These are phyloP conservation scores for Auricularia sp. DNA, from an alignment of 768 basidiomycete genomes.

Conservation along the genomic window DNA sequence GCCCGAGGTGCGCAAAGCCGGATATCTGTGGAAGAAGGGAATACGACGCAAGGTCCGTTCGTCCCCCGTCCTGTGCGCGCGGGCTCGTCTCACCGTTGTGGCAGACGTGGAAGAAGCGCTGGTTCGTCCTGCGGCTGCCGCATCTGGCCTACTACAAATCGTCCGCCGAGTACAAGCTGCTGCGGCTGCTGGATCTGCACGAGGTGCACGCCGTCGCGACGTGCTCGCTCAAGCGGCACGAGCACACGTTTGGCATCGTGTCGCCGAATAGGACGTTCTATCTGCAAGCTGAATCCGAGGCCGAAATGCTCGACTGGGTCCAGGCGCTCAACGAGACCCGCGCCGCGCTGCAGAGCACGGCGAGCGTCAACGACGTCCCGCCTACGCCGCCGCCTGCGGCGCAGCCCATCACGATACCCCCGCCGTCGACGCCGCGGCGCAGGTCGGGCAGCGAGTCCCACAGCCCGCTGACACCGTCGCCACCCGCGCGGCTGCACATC, in stretches of 20 bases:
- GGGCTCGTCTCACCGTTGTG: conserved; percentile 2
- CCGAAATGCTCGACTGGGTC: conserved; percentile 81
- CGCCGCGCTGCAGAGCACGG: conserved; percentile 50
- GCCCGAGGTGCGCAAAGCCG: conserved; percentile 58
- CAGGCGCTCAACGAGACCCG: conserved; percentile 68
- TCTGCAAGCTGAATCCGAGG: conserved; percentile 62
- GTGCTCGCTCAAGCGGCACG: conserved; percentile 81
- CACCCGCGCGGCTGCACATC: conserved; percentile 24
- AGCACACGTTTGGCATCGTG: conserved; percentile 84
- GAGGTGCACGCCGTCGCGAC: conserved; percentile 86
- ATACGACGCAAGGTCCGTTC: conserved; percentile 82
- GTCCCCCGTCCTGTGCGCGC: conserved; percentile 3
- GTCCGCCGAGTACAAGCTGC: conserved; percentile 86
- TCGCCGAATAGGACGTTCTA: conserved; percentile 87
- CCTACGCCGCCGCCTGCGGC: conserved; percentile 29
- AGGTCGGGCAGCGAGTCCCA: conserved; percentile 15
- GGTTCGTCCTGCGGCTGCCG: conserved; percentile 90
- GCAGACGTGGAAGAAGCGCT: conserved; percentile 98
- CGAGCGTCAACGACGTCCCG: conserved; percentile 42
- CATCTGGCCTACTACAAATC: conserved; percentile 97
- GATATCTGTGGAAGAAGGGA: conserved; percentile 97
- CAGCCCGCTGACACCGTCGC: conserved; percentile 36
- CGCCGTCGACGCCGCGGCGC: conserved; percentile 30
- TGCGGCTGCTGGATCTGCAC: conserved; percentile 74
- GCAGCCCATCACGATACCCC: conserved; percentile 17